Percentiles rank a stretch among this genome's conserved stretches.
phyloP scores from a whole-genome alignment of 208 protist genomes.

The Blastocrithidia nonstop region DNA sequence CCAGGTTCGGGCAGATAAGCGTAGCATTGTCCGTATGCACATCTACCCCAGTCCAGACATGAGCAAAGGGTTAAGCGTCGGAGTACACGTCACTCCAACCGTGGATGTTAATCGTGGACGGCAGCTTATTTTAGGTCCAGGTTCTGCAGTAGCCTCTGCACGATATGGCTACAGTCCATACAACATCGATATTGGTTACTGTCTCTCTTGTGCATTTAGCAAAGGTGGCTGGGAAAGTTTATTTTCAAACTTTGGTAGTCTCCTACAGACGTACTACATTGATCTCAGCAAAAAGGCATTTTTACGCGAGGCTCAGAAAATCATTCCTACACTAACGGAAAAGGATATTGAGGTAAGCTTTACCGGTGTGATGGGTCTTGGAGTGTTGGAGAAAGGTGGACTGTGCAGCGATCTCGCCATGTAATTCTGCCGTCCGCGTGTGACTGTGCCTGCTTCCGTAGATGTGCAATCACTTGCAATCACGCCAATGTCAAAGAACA shows the following conservation, averaged over 20 bases:
- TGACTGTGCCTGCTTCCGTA: conserved; percentile 15
- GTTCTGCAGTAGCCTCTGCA: conserved; percentile 47
- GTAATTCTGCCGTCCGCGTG: conserved; percentile 48
- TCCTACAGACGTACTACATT: conserved; percentile 44
- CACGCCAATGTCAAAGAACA: conserved; percentile 4
- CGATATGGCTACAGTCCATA: conserved; percentile 79
- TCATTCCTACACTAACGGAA: conserved; percentile 43
- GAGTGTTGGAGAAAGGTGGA: conserved; percentile 29
- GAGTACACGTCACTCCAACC: conserved; percentile 78
- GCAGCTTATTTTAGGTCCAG: conserved; percentile 71
- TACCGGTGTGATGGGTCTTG: conserved; percentile 59
- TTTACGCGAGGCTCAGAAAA: conserved; percentile 45
- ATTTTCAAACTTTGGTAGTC: conserved; percentile 23
- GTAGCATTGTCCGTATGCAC: conserved; percentile 43
- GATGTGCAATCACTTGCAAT: conserved; percentile 18
- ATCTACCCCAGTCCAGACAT: conserved; percentile 60
- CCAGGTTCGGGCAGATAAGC: conserved; percentile 36
- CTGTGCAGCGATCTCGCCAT: conserved; percentile 59
- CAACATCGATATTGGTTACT: conserved; percentile 51
- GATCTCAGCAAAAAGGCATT: conserved; percentile 43
- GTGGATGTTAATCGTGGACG: conserved; percentile 50
- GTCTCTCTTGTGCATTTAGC: conserved; percentile 45
- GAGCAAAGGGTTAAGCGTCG: conserved; percentile 46
- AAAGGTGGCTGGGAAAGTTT: conserved; percentile 59
- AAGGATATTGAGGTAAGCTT: conserved; percentile 60